These are phyloP conservation scores for Helianthus annuus DNA, from an alignment of 129 eudicot genomes.

Conservation along the genomic window HanXRQr2.0-SUNRISE NC_035445.2:165895029-165895528, in stretches of 20 bases:
- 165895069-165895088: slow-evolving; percentile 28
- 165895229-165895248: background rate
- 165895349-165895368: too few species aligned
- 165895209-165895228: background rate
- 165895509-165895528: background rate
- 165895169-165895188: background rate
- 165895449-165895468: background rate
- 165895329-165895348: too few species aligned
- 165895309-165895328: too few species aligned
- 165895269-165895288: too few species aligned
- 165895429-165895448: background rate
- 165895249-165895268: background rate
- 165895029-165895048: slow-evolving; percentile 13
- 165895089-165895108: slow-evolving; percentile 5
- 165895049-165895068: slow-evolving; percentile 23
- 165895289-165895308: too few species aligned
- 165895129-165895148: slow-evolving; percentile 6
- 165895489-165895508: background rate
- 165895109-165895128: slow-evolving; percentile 1
- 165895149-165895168: slow-evolving; percentile 11
- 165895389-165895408: background rate
- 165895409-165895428: background rate
- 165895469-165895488: background rate
- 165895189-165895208: background rate
- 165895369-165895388: background rate